Evolutionary conservation across 768 basidiomycete genomes (phyloP).

Genomic region (Ramaria sp.): DNA sequence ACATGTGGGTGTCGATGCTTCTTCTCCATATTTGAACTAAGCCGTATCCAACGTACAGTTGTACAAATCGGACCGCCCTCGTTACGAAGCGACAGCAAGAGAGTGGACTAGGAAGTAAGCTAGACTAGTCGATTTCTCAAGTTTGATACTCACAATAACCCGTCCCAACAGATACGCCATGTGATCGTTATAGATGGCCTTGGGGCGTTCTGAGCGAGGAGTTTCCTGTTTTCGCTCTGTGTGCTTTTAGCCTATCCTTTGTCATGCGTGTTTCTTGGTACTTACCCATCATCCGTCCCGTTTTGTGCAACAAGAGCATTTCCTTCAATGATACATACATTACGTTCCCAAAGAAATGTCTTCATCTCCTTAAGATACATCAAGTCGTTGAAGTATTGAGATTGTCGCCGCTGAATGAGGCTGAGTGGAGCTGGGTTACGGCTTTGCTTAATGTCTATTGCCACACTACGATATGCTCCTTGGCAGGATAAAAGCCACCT

Average conservation of each 20-base stretch:
- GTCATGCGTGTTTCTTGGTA: slow-evolving; percentile 2
- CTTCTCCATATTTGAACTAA: background rate
- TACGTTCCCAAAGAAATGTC: background rate
- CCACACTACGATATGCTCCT: slow-evolving; percentile 4
- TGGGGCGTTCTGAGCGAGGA: background rate
- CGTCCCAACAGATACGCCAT: slow-evolving; percentile 34
- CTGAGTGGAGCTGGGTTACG: background rate
- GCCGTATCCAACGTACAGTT: slow-evolving; percentile 24
- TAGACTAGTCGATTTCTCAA: background rate
- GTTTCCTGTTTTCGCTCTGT: background rate
- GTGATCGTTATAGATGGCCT: slow-evolving; percentile 19
- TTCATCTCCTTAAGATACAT: background rate
- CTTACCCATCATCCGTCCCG: slow-evolving; percentile 1
- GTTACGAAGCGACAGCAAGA: slow-evolving; percentile 95
- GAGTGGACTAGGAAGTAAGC: slow-evolving; percentile 99
- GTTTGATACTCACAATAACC: slow-evolving; percentile 5
- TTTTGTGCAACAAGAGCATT: slow-evolving; percentile 6
- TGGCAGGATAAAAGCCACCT: slow-evolving; percentile 1
- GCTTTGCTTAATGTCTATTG: background rate
- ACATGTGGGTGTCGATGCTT: slow-evolving; percentile 35
- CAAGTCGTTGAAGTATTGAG: background rate
- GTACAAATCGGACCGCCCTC: slow-evolving; percentile 97
- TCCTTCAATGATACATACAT: background rate
- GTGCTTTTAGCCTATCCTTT: slow-evolving; percentile 5
- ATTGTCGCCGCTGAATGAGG: background rate